A percentile compares a stretch with the other conserved stretches of the same genome.
phyloP scores from a whole-genome alignment of 192 early-diverging fungal species.

The Helicostylum pulchrum region DNA sequence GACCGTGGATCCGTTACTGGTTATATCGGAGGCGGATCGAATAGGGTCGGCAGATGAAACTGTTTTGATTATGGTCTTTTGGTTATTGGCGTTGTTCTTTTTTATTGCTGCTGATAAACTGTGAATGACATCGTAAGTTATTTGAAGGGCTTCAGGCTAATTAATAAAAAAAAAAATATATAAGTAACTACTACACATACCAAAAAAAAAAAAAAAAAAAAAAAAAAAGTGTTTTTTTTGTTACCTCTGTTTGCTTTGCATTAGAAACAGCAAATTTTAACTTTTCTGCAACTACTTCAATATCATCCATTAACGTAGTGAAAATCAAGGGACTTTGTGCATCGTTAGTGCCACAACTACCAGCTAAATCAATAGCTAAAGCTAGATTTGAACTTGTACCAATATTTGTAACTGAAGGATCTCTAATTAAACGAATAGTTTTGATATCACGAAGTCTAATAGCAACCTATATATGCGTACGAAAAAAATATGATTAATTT shows the following conservation, averaged over 20 bases:
- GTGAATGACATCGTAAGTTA: conserved; percentile 25
- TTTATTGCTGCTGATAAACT: conserved; percentile 23
- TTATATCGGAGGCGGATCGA: neutral
- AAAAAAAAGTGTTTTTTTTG: neutral
- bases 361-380: conserved; percentile 23
- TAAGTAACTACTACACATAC: neutral
- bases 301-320: conserved; percentile 32
- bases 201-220: neutral
- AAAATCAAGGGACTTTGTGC: conserved; percentile 22
- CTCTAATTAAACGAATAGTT: conserved; percentile 32
- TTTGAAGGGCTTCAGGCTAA: conserved; percentile 24
- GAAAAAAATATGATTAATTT: neutral
- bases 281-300: conserved; percentile 33
- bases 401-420: conserved; percentile 25
- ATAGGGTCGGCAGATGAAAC: conserved; percentile 5
- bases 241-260: conserved; percentile 20
- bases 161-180: neutral
- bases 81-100: conserved; percentile 11
- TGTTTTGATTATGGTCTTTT: conserved; percentile 23
- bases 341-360: neutral
- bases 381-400: conserved; percentile 25
- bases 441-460: conserved; percentile 44
- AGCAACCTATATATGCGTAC: conserved; percentile 33
- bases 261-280: conserved; percentile 32
- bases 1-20: neutral